Evolutionary conservation across 345 rosid species (phyloP), one percentile per base, ranked within the genome.

Genomic region (Geranium brycei): DNA sequence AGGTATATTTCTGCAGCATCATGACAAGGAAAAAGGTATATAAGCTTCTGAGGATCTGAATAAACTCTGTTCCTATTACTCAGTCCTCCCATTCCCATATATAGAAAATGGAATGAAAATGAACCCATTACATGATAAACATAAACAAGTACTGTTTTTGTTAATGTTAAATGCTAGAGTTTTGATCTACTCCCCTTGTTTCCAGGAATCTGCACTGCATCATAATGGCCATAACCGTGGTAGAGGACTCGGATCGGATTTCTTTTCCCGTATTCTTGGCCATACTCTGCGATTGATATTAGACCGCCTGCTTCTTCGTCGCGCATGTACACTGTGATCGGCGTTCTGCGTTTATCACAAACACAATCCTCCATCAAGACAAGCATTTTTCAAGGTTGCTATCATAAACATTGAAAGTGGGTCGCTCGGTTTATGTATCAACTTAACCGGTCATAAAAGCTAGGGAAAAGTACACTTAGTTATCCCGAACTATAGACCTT

Each of bases 201-300:
- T 66, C 74, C 83, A 2, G 76, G 87, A 51, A 83, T 76, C 71
- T 78, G 85, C 41, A 93, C 69, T 0, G 99, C 84, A 40, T 93
- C 99, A 35, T 93, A 93, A 71, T 90, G 99, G 61, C 99, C 92
- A 68, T 64, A 90, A 67, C 99, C 99, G 72, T 93, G 83, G 71
- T 93, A 93, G 4, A 93, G 72, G 60, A 90, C 85, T 68, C 81
- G 73, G 47, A 93, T 80, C 0, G 99, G 96, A 67, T 88, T 83
- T 41, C 86, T 91, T 64, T 74, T 77, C 57, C 96, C 88, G 14
- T 90, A 93, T 65, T 90, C 97, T 71, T 85, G 87, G 47, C 99
- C 99, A 61, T 93, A 93, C 69, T 93, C 96, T 0, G 97, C 95
- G 31, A 90, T 93, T 32, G 76, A 55, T 73, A 90, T 86, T 64